These are phyloP conservation scores for Omphalea diandra DNA, from an alignment of 441 rosid genomes.

Conservation along the genomic window DNA sequence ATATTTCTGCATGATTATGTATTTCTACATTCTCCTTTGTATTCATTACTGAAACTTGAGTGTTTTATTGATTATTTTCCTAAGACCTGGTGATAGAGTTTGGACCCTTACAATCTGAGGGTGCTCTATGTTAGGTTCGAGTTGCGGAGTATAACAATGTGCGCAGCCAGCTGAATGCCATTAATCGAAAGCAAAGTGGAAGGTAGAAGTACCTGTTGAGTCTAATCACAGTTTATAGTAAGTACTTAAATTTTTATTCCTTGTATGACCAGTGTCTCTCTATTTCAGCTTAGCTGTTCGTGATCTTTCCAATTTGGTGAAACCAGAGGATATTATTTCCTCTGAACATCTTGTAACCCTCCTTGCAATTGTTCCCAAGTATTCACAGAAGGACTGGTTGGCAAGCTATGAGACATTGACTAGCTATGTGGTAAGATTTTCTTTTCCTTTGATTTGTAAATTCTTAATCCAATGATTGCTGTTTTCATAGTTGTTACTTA, in stretches of 20 bases:
- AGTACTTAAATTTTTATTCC: neutral
- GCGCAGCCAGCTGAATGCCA: constrained; percentile 93
- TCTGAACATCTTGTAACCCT: constrained; percentile 92
- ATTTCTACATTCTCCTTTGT: neutral
- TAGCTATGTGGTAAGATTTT: constrained; percentile 78
- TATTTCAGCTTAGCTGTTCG: constrained; percentile 95
- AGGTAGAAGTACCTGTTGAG: constrained; percentile 44
- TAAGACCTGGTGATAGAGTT: too few relatives aligned
- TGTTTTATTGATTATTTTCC: constrained; percentile 1
- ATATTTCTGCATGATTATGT: neutral
- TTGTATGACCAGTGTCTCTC: constrained; percentile 27
- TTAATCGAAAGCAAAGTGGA: constrained; percentile 96
- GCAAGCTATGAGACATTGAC: constrained; percentile 90
- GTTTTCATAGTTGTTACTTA: neutral
- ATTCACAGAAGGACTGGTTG: constrained; percentile 97
- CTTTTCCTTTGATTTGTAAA: constrained; percentile 1
- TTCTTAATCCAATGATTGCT: neutral
- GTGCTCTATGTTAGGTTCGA: constrained; percentile 67
- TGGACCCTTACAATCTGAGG: constrained; percentile 16
- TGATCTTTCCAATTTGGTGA: constrained; percentile 91
- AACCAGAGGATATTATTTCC: constrained; percentile 77
- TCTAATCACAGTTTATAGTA: too few relatives aligned
- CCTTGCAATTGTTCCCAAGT: constrained; percentile 84
- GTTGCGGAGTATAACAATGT: constrained; percentile 92
- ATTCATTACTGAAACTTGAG: neutral